Evolutionary conservation across 75 land plant species (phyloP), one percentile per base, ranked within the genome.

Genomic region (Cupressus sempervirens): DNA sequence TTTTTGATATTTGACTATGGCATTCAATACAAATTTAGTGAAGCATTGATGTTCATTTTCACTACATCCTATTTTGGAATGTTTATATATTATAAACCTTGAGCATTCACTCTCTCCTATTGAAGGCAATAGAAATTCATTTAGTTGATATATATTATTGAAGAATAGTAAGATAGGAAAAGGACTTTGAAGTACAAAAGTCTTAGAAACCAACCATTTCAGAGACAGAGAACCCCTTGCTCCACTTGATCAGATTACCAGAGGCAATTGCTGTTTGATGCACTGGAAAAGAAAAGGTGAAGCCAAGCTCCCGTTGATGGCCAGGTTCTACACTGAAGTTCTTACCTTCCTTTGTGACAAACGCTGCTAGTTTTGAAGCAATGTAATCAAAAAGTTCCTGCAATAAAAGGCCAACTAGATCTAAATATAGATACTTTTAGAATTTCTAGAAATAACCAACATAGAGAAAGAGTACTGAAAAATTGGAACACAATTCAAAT

Each of bases 251-350:
- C 30, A 95, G 90, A 8, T 89, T 95, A 83, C 97, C 97, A 36
- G 96, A 90, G 58, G 91, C 92, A 85, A 94, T 89, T 9, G 96
- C 89, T 1, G 94, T 94, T 76, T 94, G 97, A 54, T 93, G 93
- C 75, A 95, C 94, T n/a, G 97, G 97, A 82, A 94, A 95, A 48
- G 97, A 95, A 87, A 95, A 95, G 75, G 97, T 91, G 70, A 95
- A 94, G 7, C 97, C 97, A 48, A 91, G 82, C 84, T 94, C 96
- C 82, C 94, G 83, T 76, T 88, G 90, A 62, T 86, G 92, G 41
- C 94, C 94, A 23, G 35, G 70, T 16, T 86, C 82, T 30, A 88
- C 46, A 74, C 84, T 80, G 85, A 91, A 91, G 29, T 80, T 88
- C 16, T 67, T 91, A 45, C 89, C 90, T 75, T 92, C 96, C 34